phyloP scores from a whole-genome alignment of 2,329 filamentous ascomycete genomes.

The Xylaria sp. region DNA sequence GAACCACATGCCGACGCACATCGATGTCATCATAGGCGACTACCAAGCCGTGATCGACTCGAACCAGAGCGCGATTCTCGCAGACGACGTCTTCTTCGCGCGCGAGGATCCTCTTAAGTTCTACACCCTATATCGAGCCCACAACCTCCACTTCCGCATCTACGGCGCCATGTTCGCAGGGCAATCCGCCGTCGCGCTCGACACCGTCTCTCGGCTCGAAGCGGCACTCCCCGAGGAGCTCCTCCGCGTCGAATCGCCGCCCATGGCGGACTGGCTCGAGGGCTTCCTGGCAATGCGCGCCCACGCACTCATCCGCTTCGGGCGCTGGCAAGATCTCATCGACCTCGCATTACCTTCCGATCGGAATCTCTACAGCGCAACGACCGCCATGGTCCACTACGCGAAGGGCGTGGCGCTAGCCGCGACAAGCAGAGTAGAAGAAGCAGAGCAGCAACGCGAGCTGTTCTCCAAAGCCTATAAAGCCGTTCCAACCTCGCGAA shows the following conservation, averaged over 20 bases:
- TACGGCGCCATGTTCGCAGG: slow-evolving; percentile 84
- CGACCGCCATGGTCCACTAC: slow-evolving; percentile 75
- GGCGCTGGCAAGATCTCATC: slow-evolving; percentile 75
- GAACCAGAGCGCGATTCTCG: slow-evolving; percentile 73
- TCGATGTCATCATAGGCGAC: slow-evolving; percentile 79
- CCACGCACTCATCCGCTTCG: slow-evolving; percentile 79
- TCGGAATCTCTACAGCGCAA: slow-evolving; percentile 71
- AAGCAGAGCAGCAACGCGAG: slow-evolving; percentile 64
- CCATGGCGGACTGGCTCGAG: slow-evolving; percentile 85
- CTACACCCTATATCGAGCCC: slow-evolving; percentile 80
- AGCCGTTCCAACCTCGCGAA: slow-evolving; percentile 68
- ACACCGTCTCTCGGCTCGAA: slow-evolving; percentile 70
- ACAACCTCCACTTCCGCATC: slow-evolving; percentile 79
- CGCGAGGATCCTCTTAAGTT: slow-evolving; percentile 73
- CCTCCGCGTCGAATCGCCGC: slow-evolving; percentile 71
- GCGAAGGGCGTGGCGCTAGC: slow-evolving; percentile 75
- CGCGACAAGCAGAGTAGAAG: slow-evolving; percentile 63
- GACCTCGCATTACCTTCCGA: slow-evolving; percentile 68
- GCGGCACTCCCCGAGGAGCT: slow-evolving; percentile 70
- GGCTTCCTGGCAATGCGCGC: slow-evolving; percentile 74
- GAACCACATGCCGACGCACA: slow-evolving; percentile 81
- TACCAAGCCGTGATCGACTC: slow-evolving; percentile 74
- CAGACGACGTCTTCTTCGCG: slow-evolving; percentile 74
- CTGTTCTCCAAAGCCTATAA: slow-evolving; percentile 64
- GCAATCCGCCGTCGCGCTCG: slow-evolving; percentile 69